Conservation (phyloP, 495 filamentous ascomycete genomes). For the Penicillium roqueforti region DNA sequence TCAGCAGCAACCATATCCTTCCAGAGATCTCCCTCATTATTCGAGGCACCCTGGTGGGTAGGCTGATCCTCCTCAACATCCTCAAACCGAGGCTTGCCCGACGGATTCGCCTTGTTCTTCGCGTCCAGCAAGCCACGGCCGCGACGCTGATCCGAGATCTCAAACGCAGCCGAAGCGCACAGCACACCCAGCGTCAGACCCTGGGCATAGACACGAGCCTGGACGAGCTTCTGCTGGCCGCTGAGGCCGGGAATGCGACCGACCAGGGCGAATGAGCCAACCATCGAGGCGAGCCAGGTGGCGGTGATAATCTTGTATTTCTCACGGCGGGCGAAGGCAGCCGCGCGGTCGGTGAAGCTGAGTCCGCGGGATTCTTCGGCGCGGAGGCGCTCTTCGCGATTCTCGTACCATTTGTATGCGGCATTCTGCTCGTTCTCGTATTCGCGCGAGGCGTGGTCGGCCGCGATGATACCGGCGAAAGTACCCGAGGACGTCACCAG, state of each 20-base stretch:
- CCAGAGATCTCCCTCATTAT: constrained; percentile 89
- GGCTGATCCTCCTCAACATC: constrained; percentile 54
- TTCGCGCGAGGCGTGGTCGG: constrained; percentile 70
- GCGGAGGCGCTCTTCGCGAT: constrained; percentile 53
- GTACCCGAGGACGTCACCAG: constrained; percentile 78
- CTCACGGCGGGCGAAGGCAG: constrained; percentile 67
- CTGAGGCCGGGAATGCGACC: constrained; percentile 72
- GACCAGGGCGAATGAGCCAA: constrained; percentile 68
- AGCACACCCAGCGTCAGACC: constrained; percentile 86
- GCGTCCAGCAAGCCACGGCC: constrained; percentile 55
- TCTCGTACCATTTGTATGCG: constrained; percentile 58
- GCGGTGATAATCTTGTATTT: constrained; percentile 84
- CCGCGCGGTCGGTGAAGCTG: constrained; percentile 49
- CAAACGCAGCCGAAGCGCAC: constrained; percentile 81
- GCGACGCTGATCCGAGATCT: constrained; percentile 74
- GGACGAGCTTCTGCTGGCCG: constrained; percentile 85
- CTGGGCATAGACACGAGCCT: constrained; percentile 98
- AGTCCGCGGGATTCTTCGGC: constrained; percentile 48
- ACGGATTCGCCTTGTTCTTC: constrained; percentile 43
- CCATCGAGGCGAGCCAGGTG: constrained; percentile 83
- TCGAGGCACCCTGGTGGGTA: constrained; percentile 56
- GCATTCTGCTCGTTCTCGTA: constrained; percentile 71
- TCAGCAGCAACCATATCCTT: constrained; percentile 80
- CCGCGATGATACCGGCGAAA: constrained; percentile 78
- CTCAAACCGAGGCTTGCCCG: background rate